Evolutionary conservation across 139 green algal species (phyloP).

Genomic region (Picochlorum sp.): DNA sequence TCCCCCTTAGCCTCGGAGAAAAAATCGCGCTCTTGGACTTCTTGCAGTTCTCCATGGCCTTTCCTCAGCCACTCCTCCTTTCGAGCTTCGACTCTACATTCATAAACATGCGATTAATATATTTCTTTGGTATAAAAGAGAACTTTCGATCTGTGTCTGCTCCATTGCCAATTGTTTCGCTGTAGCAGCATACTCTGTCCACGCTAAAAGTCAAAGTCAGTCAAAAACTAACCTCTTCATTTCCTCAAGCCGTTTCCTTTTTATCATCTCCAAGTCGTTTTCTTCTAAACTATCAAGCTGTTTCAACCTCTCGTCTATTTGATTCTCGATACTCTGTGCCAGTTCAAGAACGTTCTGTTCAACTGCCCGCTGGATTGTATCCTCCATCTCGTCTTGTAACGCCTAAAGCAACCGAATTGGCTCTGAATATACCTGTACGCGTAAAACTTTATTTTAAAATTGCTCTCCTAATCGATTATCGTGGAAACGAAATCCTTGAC

Average conservation of each 20-base stretch:
- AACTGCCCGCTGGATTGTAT: conserved; percentile 16
- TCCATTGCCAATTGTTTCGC: background rate
- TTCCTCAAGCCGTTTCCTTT: conserved; percentile 40
- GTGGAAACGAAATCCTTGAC: too few species aligned
- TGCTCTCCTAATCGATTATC: too few species aligned
- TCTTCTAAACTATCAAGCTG: conserved; percentile 80
- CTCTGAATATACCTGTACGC: too few species aligned
- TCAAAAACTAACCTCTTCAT: conserved; percentile 54
- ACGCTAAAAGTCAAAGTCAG: too few species aligned
- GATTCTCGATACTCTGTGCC: conserved; percentile 68
- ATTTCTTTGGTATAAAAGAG: background rate
- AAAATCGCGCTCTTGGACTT: conserved; percentile 84
- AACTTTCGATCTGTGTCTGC: background rate
- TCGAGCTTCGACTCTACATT: conserved; percentile 45
- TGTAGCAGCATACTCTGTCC: too few species aligned
- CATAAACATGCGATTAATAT: too few species aligned
- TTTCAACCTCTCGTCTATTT: conserved; percentile 76
- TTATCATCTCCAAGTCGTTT: conserved; percentile 75
- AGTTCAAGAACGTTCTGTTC: conserved; percentile 24
- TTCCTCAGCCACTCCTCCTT: conserved; percentile 70
- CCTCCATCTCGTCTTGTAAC: too few species aligned
- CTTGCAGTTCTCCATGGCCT: conserved; percentile 82
- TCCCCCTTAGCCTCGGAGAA: conserved; percentile 90
- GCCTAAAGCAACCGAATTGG: too few species aligned
- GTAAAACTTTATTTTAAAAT: too few species aligned